Base-by-base conservation (phyloP, 306 rosid genomes). In the Fragaria ananassa region DNA sequence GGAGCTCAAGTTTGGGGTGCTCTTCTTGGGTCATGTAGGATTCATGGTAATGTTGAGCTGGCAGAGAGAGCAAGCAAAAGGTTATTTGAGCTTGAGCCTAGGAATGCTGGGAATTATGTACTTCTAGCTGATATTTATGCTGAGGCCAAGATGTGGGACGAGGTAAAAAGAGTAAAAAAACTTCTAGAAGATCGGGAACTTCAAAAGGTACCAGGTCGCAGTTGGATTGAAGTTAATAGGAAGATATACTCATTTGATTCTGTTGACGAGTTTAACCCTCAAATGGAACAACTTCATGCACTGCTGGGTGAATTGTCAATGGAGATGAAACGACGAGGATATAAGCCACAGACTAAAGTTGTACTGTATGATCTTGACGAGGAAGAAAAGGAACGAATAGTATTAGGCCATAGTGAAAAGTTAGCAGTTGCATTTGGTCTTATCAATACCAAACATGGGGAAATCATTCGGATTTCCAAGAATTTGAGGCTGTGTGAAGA, bases 401-500 rank as follows among this genome's bases (percentile, higher is more conserved):
- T 94, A 71, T 76, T 94, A 82, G 96, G 98, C 77, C 98, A 94
- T 75, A 89, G 96, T n/a, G 96, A 92, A 75, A 94, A 94, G 67
- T 88, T 94, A 27, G 96, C 95, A 0, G 89, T 94, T 58, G 98
- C 97, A n/a, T 94, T 94, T 15, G 98, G 96, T 66, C 96, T 94
- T 72, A 90, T 91, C 75, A 94, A 91, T 57, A 81, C 91, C 31
- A 82, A 85, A 31, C 82, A 81, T 45, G 89, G 98, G 25, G 91
- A 91, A 69, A 86, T 88, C 67, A 90, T 94, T 70, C 80, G 98
- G 78, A 89, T 94, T 76, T 82, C 93, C 54, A 94, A 94, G 76
- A 94, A 94, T 87, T 80, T 91, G 83, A 94, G 97, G 87, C 72
- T 91, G 65, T 94, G 97, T 81, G 98, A 94, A 86, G 97, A 91